Evolutionary conservation across 176 grass and related monocot species (phyloP).

Genomic region (Triticum monococcum): DNA sequence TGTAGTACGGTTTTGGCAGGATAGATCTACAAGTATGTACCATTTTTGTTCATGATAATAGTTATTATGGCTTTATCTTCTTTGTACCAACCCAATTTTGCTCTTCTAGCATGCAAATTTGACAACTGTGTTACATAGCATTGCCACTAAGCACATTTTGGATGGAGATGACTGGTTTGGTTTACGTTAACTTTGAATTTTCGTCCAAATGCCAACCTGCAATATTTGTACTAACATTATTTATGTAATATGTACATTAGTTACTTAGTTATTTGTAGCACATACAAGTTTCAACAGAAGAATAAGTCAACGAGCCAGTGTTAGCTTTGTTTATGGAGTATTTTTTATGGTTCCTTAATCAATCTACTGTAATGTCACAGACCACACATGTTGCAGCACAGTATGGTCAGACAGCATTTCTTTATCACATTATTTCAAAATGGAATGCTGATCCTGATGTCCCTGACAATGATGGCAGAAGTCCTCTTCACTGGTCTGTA

Average conservation of each 20-base stretch:
- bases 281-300: background rate
- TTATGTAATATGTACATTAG: slow-evolving; percentile 18
- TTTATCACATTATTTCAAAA: slow-evolving; percentile 80
- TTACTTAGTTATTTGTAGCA: background rate
- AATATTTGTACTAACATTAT: slow-evolving; percentile 16
- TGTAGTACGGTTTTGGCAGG: slow-evolving; percentile 14
- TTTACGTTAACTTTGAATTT: slow-evolving; percentile 2
- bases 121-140: background rate
- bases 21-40: slow-evolving; percentile 13
- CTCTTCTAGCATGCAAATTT: slow-evolving; percentile 1
- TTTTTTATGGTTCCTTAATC: background rate
- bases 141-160: background rate
- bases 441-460: slow-evolving; percentile 98
- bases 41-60: slow-evolving; percentile 6
- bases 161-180: slow-evolving; percentile 1
- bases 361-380: slow-evolving; percentile 49
- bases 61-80: background rate
- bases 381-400: slow-evolving; percentile 93
- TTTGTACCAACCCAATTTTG: background rate
- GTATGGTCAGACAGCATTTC: slow-evolving; percentile 90
- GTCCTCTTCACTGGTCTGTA: slow-evolving; percentile 86
- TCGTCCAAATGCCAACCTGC: background rate
- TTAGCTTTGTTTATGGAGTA: slow-evolving; percentile 4
- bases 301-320: background rate
- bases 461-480: slow-evolving; percentile 98